Percentiles rank a stretch among this genome's conserved stretches.
phyloP scores from a whole-genome alignment of 2,329 filamentous ascomycete genomes.

The Rhynchosporium secalis region DNA sequence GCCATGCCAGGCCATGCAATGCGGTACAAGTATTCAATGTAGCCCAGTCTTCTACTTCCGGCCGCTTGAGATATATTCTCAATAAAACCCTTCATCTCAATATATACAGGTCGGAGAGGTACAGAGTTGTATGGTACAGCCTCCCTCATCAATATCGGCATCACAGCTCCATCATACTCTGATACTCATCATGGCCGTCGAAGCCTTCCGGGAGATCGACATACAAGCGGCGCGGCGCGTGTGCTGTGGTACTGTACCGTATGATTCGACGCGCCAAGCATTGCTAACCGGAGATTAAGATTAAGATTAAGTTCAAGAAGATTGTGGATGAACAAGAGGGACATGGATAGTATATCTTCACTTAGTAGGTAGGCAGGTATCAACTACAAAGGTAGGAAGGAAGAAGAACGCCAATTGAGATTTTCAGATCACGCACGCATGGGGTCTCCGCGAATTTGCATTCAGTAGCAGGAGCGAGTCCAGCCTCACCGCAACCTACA shows the following conservation, averaged over 20 bases:
- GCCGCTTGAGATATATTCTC: too few relatives aligned
- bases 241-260: too few relatives aligned
- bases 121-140: too few relatives aligned
- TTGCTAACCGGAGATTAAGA: conserved; percentile 5
- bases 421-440: background rate
- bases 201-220: background rate
- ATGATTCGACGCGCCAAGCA: conserved; percentile 7
- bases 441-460: background rate
- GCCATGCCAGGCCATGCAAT: too few relatives aligned
- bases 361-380: too few relatives aligned
- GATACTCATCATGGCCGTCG: background rate
- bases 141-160: background rate
- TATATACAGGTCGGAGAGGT: too few relatives aligned
- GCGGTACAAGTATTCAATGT: background rate
- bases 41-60: background rate
- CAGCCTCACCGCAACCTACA: background rate
- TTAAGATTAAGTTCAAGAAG: background rate
- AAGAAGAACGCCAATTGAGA: background rate
- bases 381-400: too few relatives aligned
- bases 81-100: too few relatives aligned
- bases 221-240: background rate
- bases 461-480: background rate
- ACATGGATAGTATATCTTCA: too few relatives aligned
- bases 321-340: background rate
- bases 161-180: background rate